Evolutionary conservation across 202 grass and related monocot species (phyloP).

Genomic region (Brachypodium distachyon): DNA sequence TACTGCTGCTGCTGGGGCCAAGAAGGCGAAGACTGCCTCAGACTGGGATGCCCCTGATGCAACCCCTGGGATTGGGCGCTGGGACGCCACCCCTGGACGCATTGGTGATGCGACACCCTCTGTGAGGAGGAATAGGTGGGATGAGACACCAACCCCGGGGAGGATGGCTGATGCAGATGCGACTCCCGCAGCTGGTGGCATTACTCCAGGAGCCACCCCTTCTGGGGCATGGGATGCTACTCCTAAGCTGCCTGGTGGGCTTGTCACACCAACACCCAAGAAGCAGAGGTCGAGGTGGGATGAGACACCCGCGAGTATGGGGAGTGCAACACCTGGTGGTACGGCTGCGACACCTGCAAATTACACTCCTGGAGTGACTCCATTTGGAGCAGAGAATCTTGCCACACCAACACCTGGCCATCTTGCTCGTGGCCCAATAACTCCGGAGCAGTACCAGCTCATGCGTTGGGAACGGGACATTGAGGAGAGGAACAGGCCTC

Average conservation of each 20-base stretch:
- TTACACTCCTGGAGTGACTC: constrained; percentile 77
- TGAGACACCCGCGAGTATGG: constrained; percentile 79
- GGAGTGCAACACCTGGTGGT: constrained; percentile 61
- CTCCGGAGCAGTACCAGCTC: constrained; percentile 81
- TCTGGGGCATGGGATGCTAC: constrained; percentile 94
- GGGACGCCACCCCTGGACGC: constrained; percentile 73
- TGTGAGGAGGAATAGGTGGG: constrained; percentile 73
- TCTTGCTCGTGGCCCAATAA: constrained; percentile 61
- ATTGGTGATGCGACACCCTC: constrained; percentile 76
- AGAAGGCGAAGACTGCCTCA: constrained; percentile 54
- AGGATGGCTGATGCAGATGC: constrained; percentile 86
- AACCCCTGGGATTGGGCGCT: constrained; percentile 57
- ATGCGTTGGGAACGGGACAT: constrained; percentile 93
- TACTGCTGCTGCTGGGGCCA: constrained; percentile 8
- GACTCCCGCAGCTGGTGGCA: constrained; percentile 66
- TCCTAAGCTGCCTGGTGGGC: constrained; percentile 66
- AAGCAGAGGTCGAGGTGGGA: constrained; percentile 95
- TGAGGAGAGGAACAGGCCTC: constrained; percentile 84
- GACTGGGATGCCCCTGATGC: constrained; percentile 89
- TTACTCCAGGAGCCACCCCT: constrained; percentile 71
- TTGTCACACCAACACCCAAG: constrained; percentile 87
- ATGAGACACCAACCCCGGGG: constrained; percentile 91
- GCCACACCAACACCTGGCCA: constrained; percentile 75
- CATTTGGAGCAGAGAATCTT: constrained; percentile 70
- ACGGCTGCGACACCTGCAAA: constrained; percentile 51